Base-by-base conservation (phyloP, 371 early-diverging fungal species). In the Thermomucor indicae-seudaticae region DNA sequence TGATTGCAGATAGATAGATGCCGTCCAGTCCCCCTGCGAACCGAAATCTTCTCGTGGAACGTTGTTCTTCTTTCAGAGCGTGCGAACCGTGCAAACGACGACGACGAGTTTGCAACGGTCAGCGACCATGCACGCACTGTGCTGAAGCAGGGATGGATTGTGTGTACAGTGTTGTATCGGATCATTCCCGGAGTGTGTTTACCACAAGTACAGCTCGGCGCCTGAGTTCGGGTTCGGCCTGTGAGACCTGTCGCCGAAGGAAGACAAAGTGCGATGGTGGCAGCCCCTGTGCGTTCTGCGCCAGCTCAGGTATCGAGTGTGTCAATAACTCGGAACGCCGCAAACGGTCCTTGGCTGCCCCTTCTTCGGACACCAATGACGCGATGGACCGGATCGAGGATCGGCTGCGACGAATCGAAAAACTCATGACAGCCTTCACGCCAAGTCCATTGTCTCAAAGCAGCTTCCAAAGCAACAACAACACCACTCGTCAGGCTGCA, bases 251-350 rank as follows among this genome's bases (percentile, higher is more conserved):
- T 43, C 64, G 76, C 30, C 57, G 76, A 60, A 60, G 76, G 35
- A 75, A 75, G 52, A 75, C 76, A 25, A 75, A 75, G 41, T 75
- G 76, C 55, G 76, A 75, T 65, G 76, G 76, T 27, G 58, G 68
- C 5, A 63, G 55, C 47, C 76, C 76, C 34, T 75, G 76, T 47
- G 54, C 62, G 11, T 75, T 65, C 35, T 75, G 76, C 59, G 65
- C 67, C 2, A 55, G 61, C 25, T 70, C 70, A 23, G 56, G 64
- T 16, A 48, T 72, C 28, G 73, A 72, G 39, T 76, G 77, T 42
- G 66, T 72, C 8, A 75, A 75, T 39, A 58, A 75, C 45, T 64
- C 72, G 2, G 76, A 75, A 41, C 55, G 70, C 43, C 62, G 72
- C 32, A 62, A 62, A 34, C 45, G 62, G 19, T 40, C 51, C 24